A percentile compares a stretch with the other conserved stretches of the same genome.
Conservation (phyloP, 2,329 filamentous ascomycete species). For the Xylaria hypoxylon region DNA sequence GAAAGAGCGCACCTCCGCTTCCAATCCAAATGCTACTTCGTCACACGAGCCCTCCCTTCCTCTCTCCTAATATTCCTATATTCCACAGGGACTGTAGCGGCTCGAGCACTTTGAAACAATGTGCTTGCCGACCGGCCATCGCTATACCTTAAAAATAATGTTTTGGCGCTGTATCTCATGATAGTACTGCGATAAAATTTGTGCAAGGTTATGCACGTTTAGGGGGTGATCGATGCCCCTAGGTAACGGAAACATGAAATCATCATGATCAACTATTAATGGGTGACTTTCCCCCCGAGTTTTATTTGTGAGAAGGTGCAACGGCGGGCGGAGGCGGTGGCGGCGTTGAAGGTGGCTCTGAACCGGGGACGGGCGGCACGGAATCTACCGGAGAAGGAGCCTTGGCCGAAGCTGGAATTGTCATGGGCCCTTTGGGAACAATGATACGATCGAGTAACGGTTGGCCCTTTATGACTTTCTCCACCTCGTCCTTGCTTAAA, state of each 20-base stretch:
- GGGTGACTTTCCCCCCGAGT: constrained; percentile 3
- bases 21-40: background rate
- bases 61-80: background rate
- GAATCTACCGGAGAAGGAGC: constrained; percentile 42
- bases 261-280: constrained; percentile 8
- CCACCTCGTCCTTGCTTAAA: constrained; percentile 86
- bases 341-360: constrained; percentile 45
- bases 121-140: constrained; percentile 9
- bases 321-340: constrained; percentile 45
- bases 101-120: constrained; percentile 8
- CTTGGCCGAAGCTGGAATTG: constrained; percentile 66
- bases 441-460: constrained; percentile 77
- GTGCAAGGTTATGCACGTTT: background rate
- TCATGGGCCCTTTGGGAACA: constrained; percentile 70
- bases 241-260: constrained; percentile 11
- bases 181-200: constrained; percentile 3
- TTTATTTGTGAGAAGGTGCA: constrained; percentile 33
- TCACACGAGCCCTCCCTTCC: background rate
- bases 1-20: background rate
- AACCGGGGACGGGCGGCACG: constrained; percentile 37
- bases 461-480: constrained; percentile 89
- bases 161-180: constrained; percentile 21
- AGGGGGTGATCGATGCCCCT: constrained; percentile 2
- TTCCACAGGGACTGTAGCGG: background rate
- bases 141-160: constrained; percentile 31